A percentile compares a stretch with the other conserved stretches of the same genome.
These are phyloP conservation scores for Iris pallida DNA, from an alignment of 116 monocot genomes.

Conservation along the genomic window DNA sequence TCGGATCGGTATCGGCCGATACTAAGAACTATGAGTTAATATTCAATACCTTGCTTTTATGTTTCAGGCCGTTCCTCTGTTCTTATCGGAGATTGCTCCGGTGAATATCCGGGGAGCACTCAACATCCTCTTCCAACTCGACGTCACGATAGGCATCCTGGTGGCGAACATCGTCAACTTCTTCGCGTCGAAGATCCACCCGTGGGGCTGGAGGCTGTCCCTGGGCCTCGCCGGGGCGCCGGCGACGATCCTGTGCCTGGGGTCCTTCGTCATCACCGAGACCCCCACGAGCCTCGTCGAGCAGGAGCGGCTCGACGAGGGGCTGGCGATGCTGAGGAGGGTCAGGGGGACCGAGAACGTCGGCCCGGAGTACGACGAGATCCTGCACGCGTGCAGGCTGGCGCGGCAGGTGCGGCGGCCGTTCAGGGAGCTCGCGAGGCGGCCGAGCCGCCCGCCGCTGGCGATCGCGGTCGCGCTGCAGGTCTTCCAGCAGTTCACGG, in stretches of 20 bases:
- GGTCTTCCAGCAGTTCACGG: conserved; percentile 77
- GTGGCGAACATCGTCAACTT: conserved; percentile 76
- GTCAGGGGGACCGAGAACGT: conserved; percentile 52
- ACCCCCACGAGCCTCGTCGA: conserved; percentile 80
- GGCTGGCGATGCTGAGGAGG: conserved; percentile 32
- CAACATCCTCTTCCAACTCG: conserved; percentile 85
- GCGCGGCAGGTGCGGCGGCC: conserved; percentile 49
- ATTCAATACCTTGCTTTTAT: no score
- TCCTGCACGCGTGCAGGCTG: conserved; percentile 34
- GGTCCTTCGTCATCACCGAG: conserved; percentile 55
- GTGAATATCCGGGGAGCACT: conserved; percentile 56
- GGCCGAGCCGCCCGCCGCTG: conserved; percentile 54
- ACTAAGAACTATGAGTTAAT: no score
- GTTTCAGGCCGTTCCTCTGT: conserved; percentile 71
- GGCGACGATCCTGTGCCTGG: conserved; percentile 42
- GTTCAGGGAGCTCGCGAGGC: conserved; percentile 38
- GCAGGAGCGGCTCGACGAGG: conserved; percentile 26
- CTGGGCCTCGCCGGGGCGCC: conserved; percentile 60
- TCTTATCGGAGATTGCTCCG: conserved; percentile 79
- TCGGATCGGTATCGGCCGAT: no score
- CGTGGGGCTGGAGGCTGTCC: conserved; percentile 69
- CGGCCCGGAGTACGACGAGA: conserved; percentile 41
- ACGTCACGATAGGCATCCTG: conserved; percentile 83
- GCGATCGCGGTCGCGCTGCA: conserved; percentile 58
- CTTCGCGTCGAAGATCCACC: conserved; percentile 32